These are phyloP conservation scores for Blastomyces parvus DNA, from an alignment of 2,329 filamentous ascomycete species.

Conservation along the genomic window DNA sequence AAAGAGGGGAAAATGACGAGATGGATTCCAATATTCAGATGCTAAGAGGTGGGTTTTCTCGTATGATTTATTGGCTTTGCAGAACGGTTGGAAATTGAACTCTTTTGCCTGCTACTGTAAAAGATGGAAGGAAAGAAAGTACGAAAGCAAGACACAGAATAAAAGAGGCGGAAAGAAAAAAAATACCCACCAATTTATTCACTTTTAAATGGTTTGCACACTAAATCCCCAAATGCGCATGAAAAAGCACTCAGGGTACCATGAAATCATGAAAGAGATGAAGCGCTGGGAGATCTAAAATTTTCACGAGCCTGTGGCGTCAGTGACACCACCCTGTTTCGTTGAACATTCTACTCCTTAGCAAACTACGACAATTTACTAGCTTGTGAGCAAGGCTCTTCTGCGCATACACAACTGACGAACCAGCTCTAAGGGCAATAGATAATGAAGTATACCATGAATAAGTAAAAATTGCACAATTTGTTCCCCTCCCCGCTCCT, in stretches of 20 bases:
- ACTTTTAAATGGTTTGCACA: neutral
- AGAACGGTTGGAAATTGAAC: neutral
- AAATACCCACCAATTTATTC: neutral
- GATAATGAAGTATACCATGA: neutral
- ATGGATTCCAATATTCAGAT: neutral
- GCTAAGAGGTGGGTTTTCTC: neutral
- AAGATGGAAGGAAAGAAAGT: neutral
- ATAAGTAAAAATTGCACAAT: neutral
- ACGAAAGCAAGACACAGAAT: no score
- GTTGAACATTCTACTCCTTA: no score
- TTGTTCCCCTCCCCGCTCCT: neutral
- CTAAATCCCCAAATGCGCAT: no score
- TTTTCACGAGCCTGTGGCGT: no score
- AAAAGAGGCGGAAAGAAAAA: no score
- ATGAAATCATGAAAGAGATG: no score
- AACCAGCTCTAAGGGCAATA: neutral
- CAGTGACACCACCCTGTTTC: no score
- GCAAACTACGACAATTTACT: no score
- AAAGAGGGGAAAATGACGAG: neutral
- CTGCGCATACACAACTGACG: no score
- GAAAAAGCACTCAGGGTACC: no score
- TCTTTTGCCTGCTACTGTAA: neutral
- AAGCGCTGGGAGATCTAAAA: no score
- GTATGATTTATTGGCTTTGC: neutral
- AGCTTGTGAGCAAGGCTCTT: no score